Evolutionary conservation across 2,329 filamentous ascomycete species (phyloP).

Genomic region (Rosellinia necatrix): DNA sequence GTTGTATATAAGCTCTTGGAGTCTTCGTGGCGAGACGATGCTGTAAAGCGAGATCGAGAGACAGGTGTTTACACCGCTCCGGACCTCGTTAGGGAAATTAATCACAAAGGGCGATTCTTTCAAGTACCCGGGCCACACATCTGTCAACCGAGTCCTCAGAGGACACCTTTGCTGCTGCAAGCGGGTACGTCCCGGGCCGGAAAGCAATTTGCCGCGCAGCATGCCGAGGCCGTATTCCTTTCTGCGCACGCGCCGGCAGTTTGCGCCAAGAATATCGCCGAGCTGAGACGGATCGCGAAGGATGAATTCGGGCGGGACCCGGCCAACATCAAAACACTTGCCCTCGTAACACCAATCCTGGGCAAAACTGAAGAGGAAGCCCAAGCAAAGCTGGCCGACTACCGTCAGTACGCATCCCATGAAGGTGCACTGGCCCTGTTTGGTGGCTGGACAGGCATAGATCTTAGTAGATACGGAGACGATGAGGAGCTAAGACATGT

Average conservation of each 20-base stretch:
- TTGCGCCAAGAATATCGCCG: constrained; percentile 64
- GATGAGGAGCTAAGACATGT: constrained; percentile 47
- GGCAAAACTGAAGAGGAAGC: constrained; percentile 70
- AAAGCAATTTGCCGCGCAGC: constrained; percentile 69
- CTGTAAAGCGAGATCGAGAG: constrained; percentile 63
- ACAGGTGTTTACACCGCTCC: constrained; percentile 60
- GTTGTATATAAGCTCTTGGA: constrained; percentile 71
- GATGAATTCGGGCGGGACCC: constrained; percentile 61
- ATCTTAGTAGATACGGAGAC: constrained; percentile 47
- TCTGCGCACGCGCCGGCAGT: constrained; percentile 67
- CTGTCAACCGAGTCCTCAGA: constrained; percentile 68
- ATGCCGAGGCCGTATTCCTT: constrained; percentile 74
- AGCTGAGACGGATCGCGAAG: constrained; percentile 62
- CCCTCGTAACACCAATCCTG: constrained; percentile 67
- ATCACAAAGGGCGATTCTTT: constrained; percentile 69
- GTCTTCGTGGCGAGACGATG: constrained; percentile 69
- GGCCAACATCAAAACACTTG: constrained; percentile 67
- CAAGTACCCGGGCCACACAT: constrained; percentile 68
- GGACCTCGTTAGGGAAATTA: constrained; percentile 63
- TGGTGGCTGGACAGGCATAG: constrained; percentile 72
- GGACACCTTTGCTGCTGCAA: constrained; percentile 71
- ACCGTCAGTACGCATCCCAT: constrained; percentile 60
- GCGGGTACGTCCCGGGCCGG: constrained; percentile 70
- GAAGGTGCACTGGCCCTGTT: constrained; percentile 73
- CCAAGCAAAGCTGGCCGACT: constrained; percentile 64